A percentile compares a stretch with the other conserved stretches of the same genome.
Evolutionary conservation across 2,329 filamentous ascomycete genomes (phyloP).

Genomic region (Sporothrix mexicana): DNA sequence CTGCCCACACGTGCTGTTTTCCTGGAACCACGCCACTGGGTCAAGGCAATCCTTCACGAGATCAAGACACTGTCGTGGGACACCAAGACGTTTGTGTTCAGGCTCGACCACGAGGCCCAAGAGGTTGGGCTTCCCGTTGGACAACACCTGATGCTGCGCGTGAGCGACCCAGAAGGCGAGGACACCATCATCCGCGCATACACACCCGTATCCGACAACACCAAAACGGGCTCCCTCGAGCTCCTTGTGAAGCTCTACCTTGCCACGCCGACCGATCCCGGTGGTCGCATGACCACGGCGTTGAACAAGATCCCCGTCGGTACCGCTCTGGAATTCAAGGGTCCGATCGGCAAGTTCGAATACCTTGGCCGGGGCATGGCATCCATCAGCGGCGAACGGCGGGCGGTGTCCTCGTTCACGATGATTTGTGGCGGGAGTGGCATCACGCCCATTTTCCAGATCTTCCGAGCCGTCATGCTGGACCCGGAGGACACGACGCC

Average conservation of each 20-base stretch:
- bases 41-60: slow-evolving; percentile 69
- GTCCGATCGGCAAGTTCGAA: slow-evolving; percentile 83
- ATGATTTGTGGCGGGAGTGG: slow-evolving; percentile 92
- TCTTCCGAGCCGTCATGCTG: slow-evolving; percentile 74
- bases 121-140: slow-evolving; percentile 78
- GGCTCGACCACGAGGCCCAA: slow-evolving; percentile 73
- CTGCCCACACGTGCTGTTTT: slow-evolving; percentile 63
- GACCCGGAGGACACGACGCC: slow-evolving; percentile 67
- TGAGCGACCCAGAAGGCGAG: slow-evolving; percentile 71
- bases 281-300: slow-evolving; percentile 82
- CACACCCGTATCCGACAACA: slow-evolving; percentile 75
- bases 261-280: slow-evolving; percentile 59
- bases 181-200: slow-evolving; percentile 84
- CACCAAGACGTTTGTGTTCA: slow-evolving; percentile 81
- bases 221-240: slow-evolving; percentile 68
- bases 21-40: slow-evolving; percentile 74
- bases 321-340: slow-evolving; percentile 81
- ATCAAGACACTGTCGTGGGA: slow-evolving; percentile 77
- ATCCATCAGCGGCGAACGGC: slow-evolving; percentile 71
- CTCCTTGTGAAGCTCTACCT: slow-evolving; percentile 82
- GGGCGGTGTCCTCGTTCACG: slow-evolving; percentile 65
- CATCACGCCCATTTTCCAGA: slow-evolving; percentile 89
- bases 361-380: slow-evolving; percentile 73
- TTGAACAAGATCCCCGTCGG: slow-evolving; percentile 75
- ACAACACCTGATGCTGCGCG: slow-evolving; percentile 84